Base-by-base conservation (phyloP, 371 early-diverging fungal species). In the Mortierella sp. region DNA sequence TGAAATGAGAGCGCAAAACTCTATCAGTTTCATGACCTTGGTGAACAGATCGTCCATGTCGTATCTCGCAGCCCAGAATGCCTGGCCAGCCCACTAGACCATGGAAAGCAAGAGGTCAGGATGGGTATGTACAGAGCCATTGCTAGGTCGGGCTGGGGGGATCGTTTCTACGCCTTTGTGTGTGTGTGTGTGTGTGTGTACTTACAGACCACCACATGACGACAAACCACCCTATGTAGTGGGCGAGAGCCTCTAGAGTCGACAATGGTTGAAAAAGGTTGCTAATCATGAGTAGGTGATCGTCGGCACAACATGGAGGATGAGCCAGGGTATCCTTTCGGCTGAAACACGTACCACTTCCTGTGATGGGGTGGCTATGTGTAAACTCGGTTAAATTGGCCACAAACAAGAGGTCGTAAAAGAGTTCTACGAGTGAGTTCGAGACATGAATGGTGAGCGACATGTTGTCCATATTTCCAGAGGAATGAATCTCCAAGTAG, bases 181-280 rank as follows among this genome's bases (percentile, higher is more conserved):
- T n/a, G n/a, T n/a, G n/a, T n/a, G n/a, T n/a, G n/a, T n/a, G n/a
- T n/a, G n/a, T 16, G 10, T 7, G 48, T 13, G 25, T 78, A 44
- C 79, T 80, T 85, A 85, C 85, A 24, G 84, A 79, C 85, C 87
- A 87, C 87, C 85, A 87, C 54, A 84, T 82, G 41, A 87, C 83
- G 21, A 85, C 60, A 54, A 87, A 87, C 87, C 87, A 85, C 25
- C 80, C 78, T 4, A 85, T 67, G 63, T 87, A 87, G 22, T 81
- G 65, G 7, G 76, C 81, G n/a, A 87, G 63, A 0, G 87, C 82
- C 0, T 58, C 72, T 85, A 71, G n/a, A n/a, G n/a, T 22, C 12
- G 14, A 9, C 14, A 13, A 8, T 0, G 10, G 13, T 3, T 45
- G 14, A 3, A 21, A 39, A 29, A 24, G n/a, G 54, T 39, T 40